Evolutionary conservation across 2,329 filamentous ascomycete species (phyloP).

Genomic region (Sclerotinia spermophila): DNA sequence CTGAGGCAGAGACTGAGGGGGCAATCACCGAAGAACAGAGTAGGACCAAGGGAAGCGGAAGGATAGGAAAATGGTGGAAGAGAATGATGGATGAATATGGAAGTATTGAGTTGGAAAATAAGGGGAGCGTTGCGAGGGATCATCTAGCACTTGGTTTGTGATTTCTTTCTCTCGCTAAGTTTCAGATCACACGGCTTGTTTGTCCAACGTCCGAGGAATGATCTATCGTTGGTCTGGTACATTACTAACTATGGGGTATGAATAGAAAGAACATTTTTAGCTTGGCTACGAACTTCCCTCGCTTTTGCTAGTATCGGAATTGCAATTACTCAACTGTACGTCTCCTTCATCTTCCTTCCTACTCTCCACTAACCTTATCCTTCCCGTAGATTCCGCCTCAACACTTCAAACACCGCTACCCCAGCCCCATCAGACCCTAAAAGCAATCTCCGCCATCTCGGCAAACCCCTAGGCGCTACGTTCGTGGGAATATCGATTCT

Average conservation of each 20-base stretch:
- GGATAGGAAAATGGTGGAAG: conserved; percentile 50
- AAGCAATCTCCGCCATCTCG: conserved; percentile 55
- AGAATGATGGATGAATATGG: conserved; percentile 46
- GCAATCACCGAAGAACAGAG: conserved; percentile 22
- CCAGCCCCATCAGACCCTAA: conserved; percentile 31
- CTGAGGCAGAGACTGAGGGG: background rate
- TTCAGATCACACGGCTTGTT: background rate
- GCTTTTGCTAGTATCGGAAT: conserved; percentile 81
- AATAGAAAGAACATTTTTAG: conserved; percentile 76
- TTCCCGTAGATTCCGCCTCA: conserved; percentile 62
- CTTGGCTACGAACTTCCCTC: conserved; percentile 78
- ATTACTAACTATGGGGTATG: background rate
- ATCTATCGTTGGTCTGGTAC: background rate
- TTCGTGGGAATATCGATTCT: conserved; percentile 75
- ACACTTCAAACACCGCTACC: conserved; percentile 53
- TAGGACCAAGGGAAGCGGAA: conserved; percentile 16
- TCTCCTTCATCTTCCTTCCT: background rate
- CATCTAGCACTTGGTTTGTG: conserved; percentile 70
- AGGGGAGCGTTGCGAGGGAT: conserved; percentile 77
- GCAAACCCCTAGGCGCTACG: conserved; percentile 70
- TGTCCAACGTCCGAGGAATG: background rate
- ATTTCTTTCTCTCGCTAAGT: conserved; percentile 14
- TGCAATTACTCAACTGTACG: conserved; percentile 69
- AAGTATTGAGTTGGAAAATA: conserved; percentile 74
- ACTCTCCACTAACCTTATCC: background rate